A percentile compares a stretch with the other conserved stretches of the same genome.
Evolutionary conservation across 202 grass and related monocot species (phyloP).

Genomic region (Schoenoplectus triqueter): DNA sequence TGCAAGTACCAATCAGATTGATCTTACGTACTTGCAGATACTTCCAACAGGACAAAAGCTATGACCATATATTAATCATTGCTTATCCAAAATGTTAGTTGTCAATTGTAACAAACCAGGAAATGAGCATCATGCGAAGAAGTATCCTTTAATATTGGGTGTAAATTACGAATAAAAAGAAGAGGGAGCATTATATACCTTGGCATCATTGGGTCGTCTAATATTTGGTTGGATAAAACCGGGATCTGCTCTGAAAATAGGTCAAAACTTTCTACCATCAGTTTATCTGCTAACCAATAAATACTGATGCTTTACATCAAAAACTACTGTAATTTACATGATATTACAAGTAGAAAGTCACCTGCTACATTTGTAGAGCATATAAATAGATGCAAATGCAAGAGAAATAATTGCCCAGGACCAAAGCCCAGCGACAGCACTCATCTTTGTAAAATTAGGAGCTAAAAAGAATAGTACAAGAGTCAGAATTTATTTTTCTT

Average conservation of each 20-base stretch:
- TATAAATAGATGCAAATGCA: slow-evolving; percentile 72
- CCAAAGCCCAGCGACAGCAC: slow-evolving; percentile 77
- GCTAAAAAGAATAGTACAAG: slow-evolving; percentile 52
- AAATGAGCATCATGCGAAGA: slow-evolving; percentile 4
- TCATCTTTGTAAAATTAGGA: slow-evolving; percentile 76
- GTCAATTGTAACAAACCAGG: not conserved
- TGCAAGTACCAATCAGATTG: slow-evolving; percentile 7
- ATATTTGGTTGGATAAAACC: slow-evolving; percentile 84
- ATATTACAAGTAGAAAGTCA: slow-evolving; percentile 45
- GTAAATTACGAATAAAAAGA: not conserved
- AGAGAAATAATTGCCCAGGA: slow-evolving; percentile 75
- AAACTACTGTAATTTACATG: not conserved
- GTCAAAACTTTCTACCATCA: not conserved
- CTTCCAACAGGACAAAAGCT: not conserved
- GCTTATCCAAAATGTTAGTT: not conserved
- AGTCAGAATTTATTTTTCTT: slow-evolving; percentile 31
- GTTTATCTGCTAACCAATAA: slow-evolving; percentile 4
- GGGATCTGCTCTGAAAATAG: slow-evolving; percentile 79
- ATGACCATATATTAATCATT: slow-evolving; percentile 7
- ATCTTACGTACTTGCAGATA: not conserved
- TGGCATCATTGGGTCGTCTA: slow-evolving; percentile 55
- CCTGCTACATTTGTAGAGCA: slow-evolving; percentile 96
- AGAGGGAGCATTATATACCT: slow-evolving; percentile 42
- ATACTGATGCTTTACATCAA: not conserved
- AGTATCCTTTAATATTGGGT: not conserved